phyloP scores from a whole-genome alignment of 2,329 filamentous ascomycete genomes.

The Lomentospora prolificans region DNA sequence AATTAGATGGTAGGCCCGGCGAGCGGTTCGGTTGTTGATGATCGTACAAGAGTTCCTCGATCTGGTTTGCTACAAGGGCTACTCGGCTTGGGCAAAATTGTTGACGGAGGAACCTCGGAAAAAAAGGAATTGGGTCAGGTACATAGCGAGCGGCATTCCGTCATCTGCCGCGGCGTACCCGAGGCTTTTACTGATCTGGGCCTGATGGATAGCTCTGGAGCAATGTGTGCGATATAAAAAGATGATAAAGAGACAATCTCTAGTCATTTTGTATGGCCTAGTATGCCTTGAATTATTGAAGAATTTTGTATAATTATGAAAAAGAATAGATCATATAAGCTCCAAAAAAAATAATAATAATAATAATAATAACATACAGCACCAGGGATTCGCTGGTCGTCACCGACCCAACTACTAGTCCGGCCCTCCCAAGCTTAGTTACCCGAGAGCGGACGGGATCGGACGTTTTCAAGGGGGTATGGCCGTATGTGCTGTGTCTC shows the following conservation, averaged over 20 bases:
- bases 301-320: too few relatives aligned
- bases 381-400: conserved; percentile 1
- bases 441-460: conserved; percentile 2
- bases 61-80: neutral
- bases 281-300: too few relatives aligned
- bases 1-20: neutral
- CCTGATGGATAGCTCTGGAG: neutral
- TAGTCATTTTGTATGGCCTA: too few relatives aligned
- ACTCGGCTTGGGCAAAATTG: conserved; percentile 5
- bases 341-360: neutral
- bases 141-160: too few relatives aligned
- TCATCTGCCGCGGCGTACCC: conserved; percentile 6
- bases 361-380: conserved; percentile 1
- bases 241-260: too few relatives aligned
- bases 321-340: neutral
- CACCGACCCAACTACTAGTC: conserved; percentile 1
- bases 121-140: neutral
- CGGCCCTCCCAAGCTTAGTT: conserved; percentile 1
- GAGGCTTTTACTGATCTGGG: neutral
- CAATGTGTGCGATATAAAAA: too few relatives aligned
- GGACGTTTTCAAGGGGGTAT: conserved; percentile 1
- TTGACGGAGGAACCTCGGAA: conserved; percentile 5
- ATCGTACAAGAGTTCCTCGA: neutral
- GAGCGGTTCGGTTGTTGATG: neutral
- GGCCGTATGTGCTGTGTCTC: neutral